Evolutionary conservation across 352 stramenopile species (phyloP).

Genomic region (Phytopythium kandeliae): DNA sequence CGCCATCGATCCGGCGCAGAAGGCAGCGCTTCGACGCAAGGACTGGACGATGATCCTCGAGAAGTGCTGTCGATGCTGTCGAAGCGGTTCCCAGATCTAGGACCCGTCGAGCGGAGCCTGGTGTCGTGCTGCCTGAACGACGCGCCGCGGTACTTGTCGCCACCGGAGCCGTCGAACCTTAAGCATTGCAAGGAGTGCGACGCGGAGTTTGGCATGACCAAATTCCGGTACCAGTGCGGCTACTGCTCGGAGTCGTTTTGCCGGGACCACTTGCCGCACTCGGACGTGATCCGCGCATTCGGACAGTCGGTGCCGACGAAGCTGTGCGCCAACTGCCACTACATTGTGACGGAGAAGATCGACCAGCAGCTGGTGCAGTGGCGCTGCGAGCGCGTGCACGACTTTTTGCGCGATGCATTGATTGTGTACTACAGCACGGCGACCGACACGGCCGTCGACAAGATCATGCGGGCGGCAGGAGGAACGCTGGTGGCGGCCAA

Average conservation of each 20-base stretch:
- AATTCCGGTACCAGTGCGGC: slow-evolving; percentile 80
- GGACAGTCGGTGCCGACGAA: slow-evolving; percentile 51
- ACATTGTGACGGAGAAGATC: slow-evolving; percentile 68
- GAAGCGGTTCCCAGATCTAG: slow-evolving; percentile 71
- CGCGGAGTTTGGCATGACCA: slow-evolving; percentile 73
- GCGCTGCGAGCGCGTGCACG: slow-evolving; percentile 72
- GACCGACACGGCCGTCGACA: slow-evolving; percentile 80
- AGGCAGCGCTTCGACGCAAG: background rate
- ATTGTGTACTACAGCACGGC: slow-evolving; percentile 73
- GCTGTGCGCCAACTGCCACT: slow-evolving; percentile 66
- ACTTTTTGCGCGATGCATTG: slow-evolving; percentile 62
- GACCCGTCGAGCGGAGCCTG: slow-evolving; percentile 59
- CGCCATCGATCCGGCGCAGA: background rate
- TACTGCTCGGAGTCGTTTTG: slow-evolving; percentile 82
- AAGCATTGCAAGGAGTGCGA: slow-evolving; percentile 70
- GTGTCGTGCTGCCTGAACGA: slow-evolving; percentile 64
- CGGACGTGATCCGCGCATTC: slow-evolving; percentile 59
- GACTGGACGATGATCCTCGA: slow-evolving; percentile 19
- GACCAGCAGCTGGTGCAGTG: slow-evolving; percentile 76
- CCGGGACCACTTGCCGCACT: slow-evolving; percentile 56
- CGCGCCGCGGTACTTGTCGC: slow-evolving; percentile 35
- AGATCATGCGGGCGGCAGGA: slow-evolving; percentile 75
- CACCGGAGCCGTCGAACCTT: slow-evolving; percentile 52
- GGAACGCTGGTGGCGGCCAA: slow-evolving; percentile 75
- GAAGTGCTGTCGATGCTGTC: slow-evolving; percentile 65